Conservation (phyloP, 768 basidiomycete species). For the Trametes elegans region DNA sequence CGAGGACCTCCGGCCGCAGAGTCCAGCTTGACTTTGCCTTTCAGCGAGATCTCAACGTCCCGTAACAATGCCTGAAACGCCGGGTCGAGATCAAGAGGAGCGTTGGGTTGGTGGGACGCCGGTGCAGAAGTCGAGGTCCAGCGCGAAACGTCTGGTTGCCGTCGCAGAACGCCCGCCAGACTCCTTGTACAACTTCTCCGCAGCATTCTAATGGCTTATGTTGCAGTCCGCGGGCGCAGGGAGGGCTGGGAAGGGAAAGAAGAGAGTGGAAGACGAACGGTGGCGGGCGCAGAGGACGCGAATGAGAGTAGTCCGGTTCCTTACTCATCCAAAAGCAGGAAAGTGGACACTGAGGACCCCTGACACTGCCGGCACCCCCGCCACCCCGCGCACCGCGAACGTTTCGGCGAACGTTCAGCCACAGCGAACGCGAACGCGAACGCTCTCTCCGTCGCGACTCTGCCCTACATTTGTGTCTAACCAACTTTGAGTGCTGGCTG, state of each 20-base stretch:
- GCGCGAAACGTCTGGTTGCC: conserved; percentile 8
- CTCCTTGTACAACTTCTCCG: conserved; percentile 16
- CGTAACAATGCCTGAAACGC: conserved; percentile 57
- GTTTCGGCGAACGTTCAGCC: too few species aligned
- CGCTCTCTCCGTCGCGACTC: not conserved
- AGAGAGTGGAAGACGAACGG: not conserved
- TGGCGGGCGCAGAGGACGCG: not conserved
- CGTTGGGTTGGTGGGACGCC: conserved; percentile 48
- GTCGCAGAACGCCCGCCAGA: conserved; percentile 8
- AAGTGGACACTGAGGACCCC: not conserved
- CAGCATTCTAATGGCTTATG: conserved; percentile 11
- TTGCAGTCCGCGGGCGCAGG: not conserved
- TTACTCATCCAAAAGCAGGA: not conserved
- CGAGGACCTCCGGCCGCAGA: conserved; percentile 30
- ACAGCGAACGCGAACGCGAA: not conserved
- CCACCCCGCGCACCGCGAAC: not conserved
- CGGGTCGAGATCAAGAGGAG: conserved; percentile 63
- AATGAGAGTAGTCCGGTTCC: not conserved
- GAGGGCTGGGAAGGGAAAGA: not conserved
- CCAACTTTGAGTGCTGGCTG: not conserved
- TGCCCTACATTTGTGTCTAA: not conserved
- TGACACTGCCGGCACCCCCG: not conserved
- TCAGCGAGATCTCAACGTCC: conserved; percentile 67
- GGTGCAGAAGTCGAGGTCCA: conserved; percentile 34
- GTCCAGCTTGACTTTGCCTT: conserved; percentile 1